Conservation (phyloP, 1,139 yeast species). For the Yamadazyma sp. region DNA sequence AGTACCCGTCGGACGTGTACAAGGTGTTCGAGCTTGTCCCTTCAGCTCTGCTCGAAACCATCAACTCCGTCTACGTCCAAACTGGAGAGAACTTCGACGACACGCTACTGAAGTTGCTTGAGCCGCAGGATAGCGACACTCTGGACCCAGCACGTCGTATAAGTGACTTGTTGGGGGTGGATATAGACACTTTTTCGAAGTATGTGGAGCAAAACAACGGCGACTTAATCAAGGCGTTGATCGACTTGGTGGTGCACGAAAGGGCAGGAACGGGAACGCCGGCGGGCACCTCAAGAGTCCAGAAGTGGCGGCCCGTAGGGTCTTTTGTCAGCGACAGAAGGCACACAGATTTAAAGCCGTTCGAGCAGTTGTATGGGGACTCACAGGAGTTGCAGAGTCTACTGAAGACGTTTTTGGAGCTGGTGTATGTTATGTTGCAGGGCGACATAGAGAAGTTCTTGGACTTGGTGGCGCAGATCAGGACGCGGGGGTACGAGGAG, state of each 20-base stretch:
- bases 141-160: neutral
- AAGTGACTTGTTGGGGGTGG: neutral
- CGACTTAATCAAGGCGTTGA: slow-evolving; percentile 24
- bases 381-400: slow-evolving; percentile 1
- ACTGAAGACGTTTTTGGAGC: neutral
- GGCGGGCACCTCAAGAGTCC: neutral
- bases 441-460: neutral
- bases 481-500: slow-evolving; percentile 7
- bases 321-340: slow-evolving; percentile 3
- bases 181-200: neutral
- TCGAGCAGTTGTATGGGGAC: slow-evolving; percentile 17
- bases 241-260: slow-evolving; percentile 27
- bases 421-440: neutral
- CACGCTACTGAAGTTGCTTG: slow-evolving; percentile 4
- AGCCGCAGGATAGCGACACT: neutral
- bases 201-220: slow-evolving; percentile 14
- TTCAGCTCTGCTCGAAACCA: slow-evolving; percentile 4
- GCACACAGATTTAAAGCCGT: slow-evolving; percentile 14
- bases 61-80: slow-evolving; percentile 3
- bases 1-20: slow-evolving; percentile 13
- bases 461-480: slow-evolving; percentile 5
- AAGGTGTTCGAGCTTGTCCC: slow-evolving; percentile 12
- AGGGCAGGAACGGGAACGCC: too few relatives aligned
- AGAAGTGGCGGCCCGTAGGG: slow-evolving; percentile 13
- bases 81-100: slow-evolving; percentile 4